These are phyloP conservation scores for Claviceps citrina DNA, from an alignment of 2,329 filamentous ascomycete species.

Conservation along the genomic window DNA sequence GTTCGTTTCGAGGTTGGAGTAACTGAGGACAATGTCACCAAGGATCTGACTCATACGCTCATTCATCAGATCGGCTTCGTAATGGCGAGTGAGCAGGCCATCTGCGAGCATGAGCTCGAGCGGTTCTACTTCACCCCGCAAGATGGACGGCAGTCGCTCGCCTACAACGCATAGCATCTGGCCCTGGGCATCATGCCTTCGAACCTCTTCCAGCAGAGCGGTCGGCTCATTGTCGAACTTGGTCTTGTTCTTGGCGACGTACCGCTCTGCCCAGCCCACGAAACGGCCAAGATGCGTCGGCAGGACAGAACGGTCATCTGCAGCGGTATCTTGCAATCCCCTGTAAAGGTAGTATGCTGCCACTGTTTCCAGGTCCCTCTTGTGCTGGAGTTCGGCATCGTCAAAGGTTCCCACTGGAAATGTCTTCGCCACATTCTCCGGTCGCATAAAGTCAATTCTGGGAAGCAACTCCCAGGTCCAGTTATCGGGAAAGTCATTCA, in stretches of 20 bases:
- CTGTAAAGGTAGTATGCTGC: slow-evolving; percentile 11
- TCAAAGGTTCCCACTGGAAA: slow-evolving; percentile 15
- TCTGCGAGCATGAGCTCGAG: slow-evolving; percentile 17
- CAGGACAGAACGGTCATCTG: slow-evolving; percentile 9
- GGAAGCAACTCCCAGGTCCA: slow-evolving; percentile 14
- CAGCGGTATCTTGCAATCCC: slow-evolving; percentile 10
- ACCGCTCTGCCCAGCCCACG: slow-evolving; percentile 8
- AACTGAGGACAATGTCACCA: neutral
- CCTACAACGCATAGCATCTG: slow-evolving; percentile 13
- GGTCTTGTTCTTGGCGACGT: slow-evolving; percentile 1
- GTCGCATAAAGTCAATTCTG: slow-evolving; percentile 9
- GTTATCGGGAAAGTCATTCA: slow-evolving; percentile 11
- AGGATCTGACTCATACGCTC: neutral
- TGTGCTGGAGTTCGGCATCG: slow-evolving; percentile 12
- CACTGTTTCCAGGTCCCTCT: slow-evolving; percentile 7
- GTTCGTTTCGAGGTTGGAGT: slow-evolving; percentile 22
- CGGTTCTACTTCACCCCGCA: slow-evolving; percentile 12
- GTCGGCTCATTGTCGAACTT: slow-evolving; percentile 5
- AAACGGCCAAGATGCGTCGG: slow-evolving; percentile 11
- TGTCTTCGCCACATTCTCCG: slow-evolving; percentile 11
- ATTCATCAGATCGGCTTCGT: slow-evolving; percentile 4
- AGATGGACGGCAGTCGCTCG: slow-evolving; percentile 10
- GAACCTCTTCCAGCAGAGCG: neutral
- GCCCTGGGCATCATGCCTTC: slow-evolving; percentile 8
- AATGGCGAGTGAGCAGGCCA: slow-evolving; percentile 11